Evolutionary conservation across 106 monocot species (phyloP).

Genomic region (Amphibolis antarctica): DNA sequence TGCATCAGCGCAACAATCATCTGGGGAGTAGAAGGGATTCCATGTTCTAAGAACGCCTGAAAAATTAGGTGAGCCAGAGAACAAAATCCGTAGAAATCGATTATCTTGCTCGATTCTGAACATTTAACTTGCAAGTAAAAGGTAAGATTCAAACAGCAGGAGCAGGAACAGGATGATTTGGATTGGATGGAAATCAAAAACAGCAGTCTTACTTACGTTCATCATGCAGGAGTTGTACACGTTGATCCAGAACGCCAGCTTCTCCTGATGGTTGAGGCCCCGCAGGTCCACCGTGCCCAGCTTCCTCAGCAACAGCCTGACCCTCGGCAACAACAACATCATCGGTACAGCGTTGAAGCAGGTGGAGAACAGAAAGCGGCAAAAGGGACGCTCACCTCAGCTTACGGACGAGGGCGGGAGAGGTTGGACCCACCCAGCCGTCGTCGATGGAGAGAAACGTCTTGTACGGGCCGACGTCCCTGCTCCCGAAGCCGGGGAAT

Average conservation of each 20-base stretch:
- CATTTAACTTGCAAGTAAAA: too few relatives aligned
- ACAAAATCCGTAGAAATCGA: background rate
- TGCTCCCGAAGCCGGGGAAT: slow-evolving; percentile 43
- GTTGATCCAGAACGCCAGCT: slow-evolving; percentile 98
- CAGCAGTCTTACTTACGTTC: slow-evolving; percentile 43
- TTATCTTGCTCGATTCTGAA: too few relatives aligned
- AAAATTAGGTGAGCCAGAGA: background rate
- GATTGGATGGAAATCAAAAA: background rate
- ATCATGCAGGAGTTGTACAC: slow-evolving; percentile 97
- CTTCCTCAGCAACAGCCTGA: slow-evolving; percentile 50
- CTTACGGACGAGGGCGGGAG: slow-evolving; percentile 24
- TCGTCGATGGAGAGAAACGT: slow-evolving; percentile 31
- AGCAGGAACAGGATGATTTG: too few relatives aligned
- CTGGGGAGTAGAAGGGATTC: slow-evolving; percentile 61
- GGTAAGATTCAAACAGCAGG: too few relatives aligned
- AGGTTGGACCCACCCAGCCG: slow-evolving; percentile 16
- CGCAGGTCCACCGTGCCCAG: slow-evolving; percentile 51
- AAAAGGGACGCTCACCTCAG: slow-evolving; percentile 79
- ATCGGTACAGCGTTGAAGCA: too few relatives aligned
- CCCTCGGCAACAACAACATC: too few relatives aligned
- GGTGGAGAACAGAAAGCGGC: too few relatives aligned
- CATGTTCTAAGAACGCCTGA: slow-evolving; percentile 79
- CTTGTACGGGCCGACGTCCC: slow-evolving; percentile 75
- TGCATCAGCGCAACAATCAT: slow-evolving; percentile 71
- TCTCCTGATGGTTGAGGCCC: slow-evolving; percentile 65